Evolutionary conservation across 2,329 filamentous ascomycete genomes (phyloP).

Genomic region (Trichoderma guizhouense): DNA sequence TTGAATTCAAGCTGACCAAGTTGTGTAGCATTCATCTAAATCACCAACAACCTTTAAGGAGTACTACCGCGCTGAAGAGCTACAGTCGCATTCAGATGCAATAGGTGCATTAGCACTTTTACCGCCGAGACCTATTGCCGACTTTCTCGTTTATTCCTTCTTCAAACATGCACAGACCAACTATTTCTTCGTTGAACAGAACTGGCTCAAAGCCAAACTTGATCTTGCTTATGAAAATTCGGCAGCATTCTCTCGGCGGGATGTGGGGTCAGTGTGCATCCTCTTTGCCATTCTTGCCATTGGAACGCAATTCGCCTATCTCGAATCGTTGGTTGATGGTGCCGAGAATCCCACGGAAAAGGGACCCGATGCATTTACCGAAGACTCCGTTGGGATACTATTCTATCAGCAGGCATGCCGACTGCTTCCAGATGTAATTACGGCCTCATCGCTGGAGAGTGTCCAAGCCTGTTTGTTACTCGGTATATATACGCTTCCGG

Average conservation of each 20-base stretch:
- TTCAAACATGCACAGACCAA: slow-evolving; percentile 48
- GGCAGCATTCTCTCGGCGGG: slow-evolving; percentile 35
- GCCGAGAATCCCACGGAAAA: slow-evolving; percentile 21
- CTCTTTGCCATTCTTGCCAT: slow-evolving; percentile 48
- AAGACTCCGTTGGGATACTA: slow-evolving; percentile 52
- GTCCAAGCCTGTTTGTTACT: slow-evolving; percentile 57
- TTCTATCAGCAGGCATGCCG: slow-evolving; percentile 56
- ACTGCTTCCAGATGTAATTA: slow-evolving; percentile 55
- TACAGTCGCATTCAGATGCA: slow-evolving; percentile 40
- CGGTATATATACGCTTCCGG: slow-evolving; percentile 52
- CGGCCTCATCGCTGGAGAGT: slow-evolving; percentile 53
- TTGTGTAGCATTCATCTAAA: slow-evolving; percentile 26
- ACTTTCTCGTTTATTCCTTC: slow-evolving; percentile 45
- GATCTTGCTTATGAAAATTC: slow-evolving; percentile 41
- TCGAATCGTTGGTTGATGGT: slow-evolving; percentile 33
- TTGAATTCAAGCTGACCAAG: not conserved
- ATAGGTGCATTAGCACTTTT: slow-evolving; percentile 39
- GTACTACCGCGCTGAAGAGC: slow-evolving; percentile 45
- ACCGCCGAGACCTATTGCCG: slow-evolving; percentile 45
- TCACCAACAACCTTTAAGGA: slow-evolving; percentile 35
- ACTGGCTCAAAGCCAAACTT: slow-evolving; percentile 42
- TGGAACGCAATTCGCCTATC: slow-evolving; percentile 49
- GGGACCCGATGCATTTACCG: slow-evolving; percentile 34
- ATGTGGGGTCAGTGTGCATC: slow-evolving; percentile 43
- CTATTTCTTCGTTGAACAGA: slow-evolving; percentile 46